These are phyloP conservation scores for Lachnellula arida DNA, from an alignment of 2,329 filamentous ascomycete species.

Conservation along the genomic window DNA sequence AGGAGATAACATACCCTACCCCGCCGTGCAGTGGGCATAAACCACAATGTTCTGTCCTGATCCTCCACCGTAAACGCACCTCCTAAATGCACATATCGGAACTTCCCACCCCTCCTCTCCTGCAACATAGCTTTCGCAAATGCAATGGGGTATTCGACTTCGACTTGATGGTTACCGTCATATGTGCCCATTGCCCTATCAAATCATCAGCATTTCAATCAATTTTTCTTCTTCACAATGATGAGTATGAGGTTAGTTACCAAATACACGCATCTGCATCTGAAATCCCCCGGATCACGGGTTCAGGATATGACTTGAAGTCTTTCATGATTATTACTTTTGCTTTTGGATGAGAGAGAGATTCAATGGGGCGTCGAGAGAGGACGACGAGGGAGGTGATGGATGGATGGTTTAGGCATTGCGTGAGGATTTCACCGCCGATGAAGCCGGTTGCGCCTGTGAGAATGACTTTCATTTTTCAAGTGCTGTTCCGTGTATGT, in stretches of 20 bases:
- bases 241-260: slow-evolving; percentile 34
- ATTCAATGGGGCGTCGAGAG: slow-evolving; percentile 42
- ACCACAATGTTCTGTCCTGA: slow-evolving; percentile 37
- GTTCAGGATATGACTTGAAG: slow-evolving; percentile 14
- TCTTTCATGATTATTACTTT: slow-evolving; percentile 30
- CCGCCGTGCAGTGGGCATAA: slow-evolving; percentile 36
- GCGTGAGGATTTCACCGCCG: slow-evolving; percentile 47
- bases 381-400: slow-evolving; percentile 50
- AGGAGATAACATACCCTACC: slow-evolving; percentile 6
- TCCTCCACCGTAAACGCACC: slow-evolving; percentile 37
- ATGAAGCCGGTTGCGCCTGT: slow-evolving; percentile 54
- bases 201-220: slow-evolving; percentile 42
- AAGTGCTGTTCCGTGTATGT: background rate
- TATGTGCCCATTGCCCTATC: slow-evolving; percentile 25
- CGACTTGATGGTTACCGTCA: slow-evolving; percentile 7
- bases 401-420: slow-evolving; percentile 44
- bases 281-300: slow-evolving; percentile 22
- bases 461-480: slow-evolving; percentile 55
- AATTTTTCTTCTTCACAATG: slow-evolving; percentile 27
- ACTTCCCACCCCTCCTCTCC: slow-evolving; percentile 30
- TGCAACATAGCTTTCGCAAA: slow-evolving; percentile 13
- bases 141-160: slow-evolving; percentile 18
- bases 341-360: slow-evolving; percentile 44
- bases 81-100: slow-evolving; percentile 40
- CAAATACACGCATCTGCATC: slow-evolving; percentile 22